phyloP scores from a whole-genome alignment of 1,284 basidiomycete genomes.

The Golubevia sp. region DNA sequence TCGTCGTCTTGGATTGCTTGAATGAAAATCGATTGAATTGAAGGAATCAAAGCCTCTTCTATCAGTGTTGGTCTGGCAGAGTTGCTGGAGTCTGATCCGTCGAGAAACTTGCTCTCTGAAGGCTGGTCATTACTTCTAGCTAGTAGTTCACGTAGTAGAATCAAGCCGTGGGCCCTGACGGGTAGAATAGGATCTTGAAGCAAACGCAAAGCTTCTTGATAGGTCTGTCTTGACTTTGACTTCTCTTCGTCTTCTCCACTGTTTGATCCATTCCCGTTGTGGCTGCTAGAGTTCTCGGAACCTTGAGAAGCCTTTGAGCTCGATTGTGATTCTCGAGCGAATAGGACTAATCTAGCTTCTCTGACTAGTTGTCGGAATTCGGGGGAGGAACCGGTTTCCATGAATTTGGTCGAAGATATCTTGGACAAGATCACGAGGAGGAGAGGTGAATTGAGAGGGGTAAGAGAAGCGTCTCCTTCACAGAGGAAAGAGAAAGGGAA shows the following conservation, averaged over 20 bases:
- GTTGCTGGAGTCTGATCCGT: slow-evolving; percentile 17
- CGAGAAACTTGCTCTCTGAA: neutral
- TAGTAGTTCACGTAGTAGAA: slow-evolving; percentile 45
- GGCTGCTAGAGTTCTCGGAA: slow-evolving; percentile 16
- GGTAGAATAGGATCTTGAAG: slow-evolving; percentile 90
- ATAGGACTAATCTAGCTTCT: slow-evolving; percentile 80
- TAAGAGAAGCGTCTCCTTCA: slow-evolving; percentile 15
- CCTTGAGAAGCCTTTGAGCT: slow-evolving; percentile 48
- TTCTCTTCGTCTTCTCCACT: slow-evolving; percentile 11
- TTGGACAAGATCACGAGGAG: slow-evolving; percentile 39
- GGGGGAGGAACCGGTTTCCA: no score
- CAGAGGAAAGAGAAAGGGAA: neutral
- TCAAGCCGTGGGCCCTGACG: slow-evolving; percentile 84
- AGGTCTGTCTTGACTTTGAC: slow-evolving; percentile 54
- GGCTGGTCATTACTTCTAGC: slow-evolving; percentile 9
- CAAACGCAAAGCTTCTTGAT: slow-evolving; percentile 83
- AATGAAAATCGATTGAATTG: slow-evolving; percentile 84
- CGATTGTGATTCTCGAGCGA: slow-evolving; percentile 67
- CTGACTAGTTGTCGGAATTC: slow-evolving; percentile 69
- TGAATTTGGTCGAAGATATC: no score
- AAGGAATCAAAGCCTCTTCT: slow-evolving; percentile 69
- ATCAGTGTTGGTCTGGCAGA: slow-evolving; percentile 6
- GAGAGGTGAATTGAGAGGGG: slow-evolving; percentile 26
- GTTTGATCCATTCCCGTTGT: neutral
- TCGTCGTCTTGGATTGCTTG: slow-evolving; percentile 87